Evolutionary conservation across 2,329 filamentous ascomycete species (phyloP).

Genomic region (Madurella fahalii): DNA sequence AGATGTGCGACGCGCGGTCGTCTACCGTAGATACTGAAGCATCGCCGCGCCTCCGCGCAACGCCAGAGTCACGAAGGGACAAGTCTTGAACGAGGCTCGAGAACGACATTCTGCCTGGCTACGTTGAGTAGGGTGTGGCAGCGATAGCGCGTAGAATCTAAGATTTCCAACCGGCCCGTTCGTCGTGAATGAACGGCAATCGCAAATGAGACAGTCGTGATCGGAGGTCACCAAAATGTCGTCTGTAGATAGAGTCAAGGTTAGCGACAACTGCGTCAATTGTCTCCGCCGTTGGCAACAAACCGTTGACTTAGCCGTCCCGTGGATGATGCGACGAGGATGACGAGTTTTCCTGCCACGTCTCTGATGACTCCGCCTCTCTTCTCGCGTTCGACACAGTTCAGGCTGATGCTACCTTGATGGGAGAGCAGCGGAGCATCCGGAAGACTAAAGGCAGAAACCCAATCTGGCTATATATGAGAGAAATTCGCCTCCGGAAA

Average conservation of each 20-base stretch:
- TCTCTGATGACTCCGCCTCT: neutral
- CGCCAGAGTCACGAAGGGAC: constrained; percentile 52
- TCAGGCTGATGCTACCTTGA: neutral
- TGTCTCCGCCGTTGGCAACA: no score
- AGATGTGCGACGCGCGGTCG: constrained; percentile 58
- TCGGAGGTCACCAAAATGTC: no score
- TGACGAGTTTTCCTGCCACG: neutral
- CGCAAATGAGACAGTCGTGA: no score
- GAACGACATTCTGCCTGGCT: constrained; percentile 54
- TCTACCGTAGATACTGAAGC: constrained; percentile 50
- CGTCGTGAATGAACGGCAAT: neutral
- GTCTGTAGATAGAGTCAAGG: no score
- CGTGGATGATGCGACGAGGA: no score
- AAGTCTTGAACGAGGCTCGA: constrained; percentile 64
- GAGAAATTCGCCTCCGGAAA: constrained; percentile 11
- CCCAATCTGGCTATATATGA: neutral
- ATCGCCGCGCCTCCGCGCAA: constrained; percentile 44
- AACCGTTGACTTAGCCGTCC: no score
- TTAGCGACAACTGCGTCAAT: no score
- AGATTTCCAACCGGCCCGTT: no score
- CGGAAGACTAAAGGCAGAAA: neutral
- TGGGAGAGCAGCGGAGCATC: neutral
- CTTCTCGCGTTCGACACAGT: neutral
- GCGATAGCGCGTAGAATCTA: no score
- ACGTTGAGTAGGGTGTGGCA: neutral